Percentiles rank a stretch among this genome's conserved stretches.
phyloP scores from a whole-genome alignment of 192 early-diverging fungal genomes.

The Piromyces finnis region DNA sequence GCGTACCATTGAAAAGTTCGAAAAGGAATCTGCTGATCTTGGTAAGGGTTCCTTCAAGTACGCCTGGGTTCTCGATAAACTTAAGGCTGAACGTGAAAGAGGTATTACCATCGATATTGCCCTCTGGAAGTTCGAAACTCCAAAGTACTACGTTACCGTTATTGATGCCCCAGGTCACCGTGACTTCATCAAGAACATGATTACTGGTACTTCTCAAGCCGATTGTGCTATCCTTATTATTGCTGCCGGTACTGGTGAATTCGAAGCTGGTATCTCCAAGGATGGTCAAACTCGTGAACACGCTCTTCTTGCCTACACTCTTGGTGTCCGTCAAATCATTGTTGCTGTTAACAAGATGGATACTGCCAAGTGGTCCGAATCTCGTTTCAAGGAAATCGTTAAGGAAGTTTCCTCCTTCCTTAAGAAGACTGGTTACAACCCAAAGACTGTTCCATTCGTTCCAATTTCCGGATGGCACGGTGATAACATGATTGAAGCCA shows the following conservation, averaged over 20 bases:
- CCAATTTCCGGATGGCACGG: conserved; percentile 98
- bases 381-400: conserved; percentile 87
- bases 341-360: conserved; percentile 99
- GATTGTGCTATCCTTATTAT: conserved; percentile 96
- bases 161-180: conserved; percentile 99
- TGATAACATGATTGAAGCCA: conserved; percentile 94
- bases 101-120: conserved; percentile 99
- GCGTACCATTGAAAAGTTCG: conserved; percentile 99
- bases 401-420: conserved; percentile 89
- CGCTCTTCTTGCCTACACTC: conserved; percentile 91
- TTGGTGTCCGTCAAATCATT: conserved; percentile 96
- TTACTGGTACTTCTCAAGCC: conserved; percentile 93
- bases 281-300: conserved; percentile 98
- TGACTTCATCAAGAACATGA: conserved; percentile 99
- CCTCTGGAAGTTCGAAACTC: conserved; percentile 89
- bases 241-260: conserved; percentile 74
- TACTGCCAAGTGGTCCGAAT: conserved; percentile 86
- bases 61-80: conserved; percentile 98
- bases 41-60: conserved; percentile 99
- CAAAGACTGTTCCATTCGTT: conserved; percentile 78
- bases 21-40: conserved; percentile 95
- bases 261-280: conserved; percentile 98
- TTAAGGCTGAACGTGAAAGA: conserved; percentile 99
- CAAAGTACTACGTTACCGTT: conserved; percentile 93
- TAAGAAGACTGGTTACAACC: conserved; percentile 96